Conservation (phyloP, 495 filamentous ascomycete species). For the Hypoxylon fuscum region DNA sequence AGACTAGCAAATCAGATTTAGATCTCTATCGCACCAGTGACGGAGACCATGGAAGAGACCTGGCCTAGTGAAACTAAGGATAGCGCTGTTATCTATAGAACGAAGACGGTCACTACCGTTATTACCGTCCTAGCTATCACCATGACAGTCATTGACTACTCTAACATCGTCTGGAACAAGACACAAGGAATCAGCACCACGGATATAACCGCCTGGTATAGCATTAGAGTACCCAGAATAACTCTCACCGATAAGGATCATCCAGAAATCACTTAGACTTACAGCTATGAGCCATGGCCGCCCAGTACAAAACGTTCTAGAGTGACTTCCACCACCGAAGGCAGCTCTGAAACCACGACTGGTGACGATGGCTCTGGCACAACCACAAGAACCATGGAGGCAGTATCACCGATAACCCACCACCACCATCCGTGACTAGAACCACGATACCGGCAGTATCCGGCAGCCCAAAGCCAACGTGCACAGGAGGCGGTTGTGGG, state of each 20-base stretch:
- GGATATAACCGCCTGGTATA: neutral
- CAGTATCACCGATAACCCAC: neutral
- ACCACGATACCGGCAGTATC: neutral
- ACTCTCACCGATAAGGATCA: neutral
- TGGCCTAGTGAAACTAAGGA: neutral
- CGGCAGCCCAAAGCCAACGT: neutral
- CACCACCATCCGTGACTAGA: neutral
- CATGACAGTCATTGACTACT: neutral
- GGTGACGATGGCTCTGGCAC: neutral
- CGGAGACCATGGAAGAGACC: neutral
- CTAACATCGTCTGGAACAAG: neutral
- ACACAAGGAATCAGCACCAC: neutral
- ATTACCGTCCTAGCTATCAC: neutral
- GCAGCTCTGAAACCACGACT: neutral
- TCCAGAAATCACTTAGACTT: neutral
- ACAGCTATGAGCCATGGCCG: neutral
- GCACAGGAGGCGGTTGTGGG: neutral
- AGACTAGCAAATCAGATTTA: conserved; percentile 29
- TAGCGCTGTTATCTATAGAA: neutral
- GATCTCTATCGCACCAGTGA: neutral
- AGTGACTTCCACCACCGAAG: neutral
- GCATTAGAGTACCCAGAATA: neutral
- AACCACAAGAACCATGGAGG: neutral
- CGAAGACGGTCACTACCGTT: neutral
- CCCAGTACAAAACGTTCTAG: neutral